A percentile compares a stretch with the other conserved stretches of the same genome.
Evolutionary conservation across 345 rosid genomes (phyloP).

Genomic region (Eucalyptus marginata): DNA sequence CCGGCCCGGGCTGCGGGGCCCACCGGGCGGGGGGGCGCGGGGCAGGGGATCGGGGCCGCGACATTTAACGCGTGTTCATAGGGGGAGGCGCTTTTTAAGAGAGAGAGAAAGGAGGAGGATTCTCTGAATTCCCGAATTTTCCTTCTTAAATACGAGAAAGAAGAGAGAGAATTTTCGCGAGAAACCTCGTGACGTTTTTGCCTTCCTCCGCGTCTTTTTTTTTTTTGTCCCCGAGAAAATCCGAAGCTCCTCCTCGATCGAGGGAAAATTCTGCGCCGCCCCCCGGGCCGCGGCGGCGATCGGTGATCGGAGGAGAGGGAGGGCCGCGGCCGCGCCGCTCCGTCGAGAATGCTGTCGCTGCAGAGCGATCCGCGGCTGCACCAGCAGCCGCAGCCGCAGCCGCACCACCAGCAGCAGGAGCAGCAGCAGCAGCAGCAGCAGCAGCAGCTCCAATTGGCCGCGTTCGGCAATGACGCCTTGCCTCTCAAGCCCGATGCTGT

Average conservation of each 20-base stretch:
- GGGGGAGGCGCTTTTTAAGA: neutral
- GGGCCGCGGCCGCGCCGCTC: neutral
- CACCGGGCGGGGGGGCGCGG: neutral
- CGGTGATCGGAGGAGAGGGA: neutral
- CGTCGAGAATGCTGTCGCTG: neutral
- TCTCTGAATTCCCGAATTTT: neutral
- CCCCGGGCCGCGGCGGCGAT: neutral
- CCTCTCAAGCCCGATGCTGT: neutral
- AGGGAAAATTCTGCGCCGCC: neutral
- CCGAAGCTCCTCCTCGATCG: neutral
- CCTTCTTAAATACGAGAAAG: neutral
- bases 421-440: neutral
- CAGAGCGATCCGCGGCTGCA: conserved; percentile 3
- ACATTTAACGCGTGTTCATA: neutral
- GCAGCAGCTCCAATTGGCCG: neutral
- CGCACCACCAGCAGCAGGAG: neutral
- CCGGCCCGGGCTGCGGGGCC: neutral
- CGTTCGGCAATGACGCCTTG: neutral
- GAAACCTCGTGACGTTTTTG: neutral
- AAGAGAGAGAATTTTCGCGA: neutral
- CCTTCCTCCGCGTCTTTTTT: neutral
- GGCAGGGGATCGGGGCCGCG: neutral
- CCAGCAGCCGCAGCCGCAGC: neutral
- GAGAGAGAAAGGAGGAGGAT: neutral
- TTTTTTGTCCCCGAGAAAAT: neutral